Evolutionary conservation across 805 yeast species (phyloP).

Genomic region (Diddensiella santjacobensis): DNA sequence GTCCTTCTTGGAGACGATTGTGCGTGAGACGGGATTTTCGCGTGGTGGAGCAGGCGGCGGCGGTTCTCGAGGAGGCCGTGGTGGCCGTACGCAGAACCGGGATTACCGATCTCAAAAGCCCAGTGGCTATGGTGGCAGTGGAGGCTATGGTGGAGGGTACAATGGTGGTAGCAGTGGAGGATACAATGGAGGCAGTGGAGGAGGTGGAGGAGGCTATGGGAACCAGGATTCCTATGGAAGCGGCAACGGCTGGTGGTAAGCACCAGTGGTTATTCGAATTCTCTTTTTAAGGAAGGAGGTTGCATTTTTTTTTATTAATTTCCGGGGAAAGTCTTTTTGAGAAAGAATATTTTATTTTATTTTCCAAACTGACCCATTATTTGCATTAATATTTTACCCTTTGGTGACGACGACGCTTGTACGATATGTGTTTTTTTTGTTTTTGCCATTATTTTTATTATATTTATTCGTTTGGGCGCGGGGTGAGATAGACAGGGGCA

Average conservation of each 20-base stretch:
- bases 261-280: not conserved
- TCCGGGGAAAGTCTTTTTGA: no score
- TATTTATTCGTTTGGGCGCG: not conserved
- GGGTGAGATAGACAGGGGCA: not conserved
- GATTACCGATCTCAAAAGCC: conserved; percentile 49
- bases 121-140: conserved; percentile 24
- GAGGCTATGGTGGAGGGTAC: conserved; percentile 20
- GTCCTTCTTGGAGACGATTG: conserved; percentile 70
- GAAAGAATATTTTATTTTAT: not conserved
- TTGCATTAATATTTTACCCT: no score
- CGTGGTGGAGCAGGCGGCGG: conserved; percentile 46
- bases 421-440: not conserved
- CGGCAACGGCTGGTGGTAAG: conserved; percentile 24
- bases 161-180: conserved; percentile 13
- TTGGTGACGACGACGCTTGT: not conserved
- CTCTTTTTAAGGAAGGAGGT: not conserved
- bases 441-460: no score
- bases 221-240: conserved; percentile 27
- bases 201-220: conserved; percentile 27
- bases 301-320: not conserved
- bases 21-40: conserved; percentile 66
- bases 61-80: conserved; percentile 27
- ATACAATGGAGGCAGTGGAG: conserved; percentile 23
- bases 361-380: not conserved
- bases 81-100: conserved; percentile 41